Base-by-base conservation (phyloP, 1,284 basidiomycete species). In the Pseudomicrostroma phylloplanum region DNA sequence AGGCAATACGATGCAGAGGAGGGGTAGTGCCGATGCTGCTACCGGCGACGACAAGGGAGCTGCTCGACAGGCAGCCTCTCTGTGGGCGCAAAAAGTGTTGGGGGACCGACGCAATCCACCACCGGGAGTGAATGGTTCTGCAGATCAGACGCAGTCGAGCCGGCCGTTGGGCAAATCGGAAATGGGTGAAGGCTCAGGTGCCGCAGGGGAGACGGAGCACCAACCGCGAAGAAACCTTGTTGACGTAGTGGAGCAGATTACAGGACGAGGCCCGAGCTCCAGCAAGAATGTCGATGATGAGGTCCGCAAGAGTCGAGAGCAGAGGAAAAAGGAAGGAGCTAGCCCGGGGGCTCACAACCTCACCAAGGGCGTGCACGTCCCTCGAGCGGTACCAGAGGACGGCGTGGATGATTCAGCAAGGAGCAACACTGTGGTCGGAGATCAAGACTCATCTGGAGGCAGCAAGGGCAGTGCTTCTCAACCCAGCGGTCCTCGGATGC, bases 21-120 rank as follows among this genome's bases (percentile, higher is more conserved):
- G 21, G 13, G 51, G 21, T 17, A 54, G 51, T 25, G 51, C 21
- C 7, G 26, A 13, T 25, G 51, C 15, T 25, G 51, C 21, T 15
- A 25, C 13, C 6, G 51, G 55, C 7, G 23, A 77, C 19, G 55
- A 62, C n/a, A 67, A 73, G 39, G 62, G 61, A 36, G 70, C 73
- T 0, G 73, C 72, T 6, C 66, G 73, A n/a, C 66, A 64, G 11
- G 76, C 72, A 0, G 76, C 73, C 6, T 64, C 66, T 0, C 49
- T 72, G 6, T 78, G 76, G 76, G 72, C 72, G 0, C 67, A 70
- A 21, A 76, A 74, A 54, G 72, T 73, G 53, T 66, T 76, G 1
- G 71, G 72, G 11, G 72, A 74, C 17, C 69, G 71, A 54, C 13
- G 51, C 21, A 19, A 54, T 25, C n/a, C n/a, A n/a, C 46, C 46